These are phyloP conservation scores for Schoenoplectus tabernaemontani DNA, from an alignment of 202 grass and related monocot genomes.

Conservation along the genomic window DNA sequence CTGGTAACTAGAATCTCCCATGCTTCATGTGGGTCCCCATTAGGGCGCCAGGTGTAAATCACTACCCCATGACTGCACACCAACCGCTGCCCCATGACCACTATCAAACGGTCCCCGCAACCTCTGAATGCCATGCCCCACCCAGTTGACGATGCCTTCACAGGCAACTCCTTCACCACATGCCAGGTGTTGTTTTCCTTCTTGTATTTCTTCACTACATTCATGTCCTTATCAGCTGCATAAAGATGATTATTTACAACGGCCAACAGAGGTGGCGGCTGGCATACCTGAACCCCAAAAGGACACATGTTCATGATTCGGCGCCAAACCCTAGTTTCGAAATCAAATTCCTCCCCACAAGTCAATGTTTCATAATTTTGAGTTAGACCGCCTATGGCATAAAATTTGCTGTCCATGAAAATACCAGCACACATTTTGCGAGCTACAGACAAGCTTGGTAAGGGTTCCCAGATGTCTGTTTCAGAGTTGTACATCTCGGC, in stretches of 20 bases:
- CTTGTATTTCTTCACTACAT: constrained; percentile 81
- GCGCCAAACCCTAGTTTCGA: constrained; percentile 67
- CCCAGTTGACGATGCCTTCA: constrained; percentile 65
- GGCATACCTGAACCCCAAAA: constrained; percentile 57
- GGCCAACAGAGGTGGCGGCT: constrained; percentile 68
- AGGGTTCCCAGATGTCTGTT: constrained; percentile 45
- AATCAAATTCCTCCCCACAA: constrained; percentile 77
- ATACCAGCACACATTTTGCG: constrained; percentile 70
- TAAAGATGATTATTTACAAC: constrained; percentile 95
- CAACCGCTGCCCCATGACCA: constrained; percentile 55
- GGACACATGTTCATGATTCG: constrained; percentile 70
- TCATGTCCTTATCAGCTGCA: constrained; percentile 52
- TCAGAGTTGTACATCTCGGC: constrained; percentile 89
- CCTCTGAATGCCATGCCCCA: constrained; percentile 83
- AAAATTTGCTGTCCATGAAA: constrained; percentile 91
- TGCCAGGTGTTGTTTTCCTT: constrained; percentile 77
- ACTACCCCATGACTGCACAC: constrained; percentile 50
- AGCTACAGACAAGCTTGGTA: constrained; percentile 60
- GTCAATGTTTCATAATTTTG: constrained; percentile 50
- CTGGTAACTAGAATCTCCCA: constrained; percentile 70
- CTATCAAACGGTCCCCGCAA: constrained; percentile 67
- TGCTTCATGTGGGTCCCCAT: constrained; percentile 36
- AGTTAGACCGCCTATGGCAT: constrained; percentile 77
- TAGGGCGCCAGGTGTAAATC: constrained; percentile 67
- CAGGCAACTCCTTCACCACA: constrained; percentile 64